Conservation (phyloP, 805 yeast genomes). For the Torulaspora maleeae region DNA sequence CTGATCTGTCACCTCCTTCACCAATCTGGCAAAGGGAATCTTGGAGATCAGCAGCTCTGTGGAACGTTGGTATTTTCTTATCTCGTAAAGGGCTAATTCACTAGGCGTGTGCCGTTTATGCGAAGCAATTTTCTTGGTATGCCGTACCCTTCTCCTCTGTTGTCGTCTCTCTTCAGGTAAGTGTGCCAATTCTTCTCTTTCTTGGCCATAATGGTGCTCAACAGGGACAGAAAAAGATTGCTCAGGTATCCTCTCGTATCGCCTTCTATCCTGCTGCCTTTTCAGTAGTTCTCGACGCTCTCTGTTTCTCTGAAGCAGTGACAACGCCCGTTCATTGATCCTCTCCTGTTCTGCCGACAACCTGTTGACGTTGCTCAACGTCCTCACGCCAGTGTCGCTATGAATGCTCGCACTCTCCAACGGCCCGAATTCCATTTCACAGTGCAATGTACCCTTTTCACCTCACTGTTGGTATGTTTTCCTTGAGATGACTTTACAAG, state of each 20-base stretch:
- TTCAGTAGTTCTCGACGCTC: slow-evolving; percentile 26
- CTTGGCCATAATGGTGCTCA: slow-evolving; percentile 1
- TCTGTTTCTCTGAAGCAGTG: slow-evolving; percentile 30
- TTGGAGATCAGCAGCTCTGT: slow-evolving; percentile 65
- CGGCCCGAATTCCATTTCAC: slow-evolving; percentile 6
- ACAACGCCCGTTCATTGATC: slow-evolving; percentile 31
- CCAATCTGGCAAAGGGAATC: slow-evolving; percentile 72
- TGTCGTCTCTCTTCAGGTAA: slow-evolving; percentile 10
- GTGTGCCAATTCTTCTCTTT: background rate
- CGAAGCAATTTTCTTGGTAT: slow-evolving; percentile 34
- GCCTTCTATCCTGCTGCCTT: slow-evolving; percentile 13
- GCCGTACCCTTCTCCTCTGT: slow-evolving; percentile 31
- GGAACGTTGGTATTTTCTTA: slow-evolving; percentile 59
- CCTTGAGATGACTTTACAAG: background rate
- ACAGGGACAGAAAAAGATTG: background rate
- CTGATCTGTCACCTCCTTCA: slow-evolving; percentile 64
- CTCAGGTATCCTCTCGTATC: slow-evolving; percentile 16
- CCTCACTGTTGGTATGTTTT: background rate
- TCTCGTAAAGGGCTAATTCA: slow-evolving; percentile 61
- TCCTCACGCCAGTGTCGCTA: slow-evolving; percentile 17
- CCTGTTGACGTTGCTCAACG: slow-evolving; percentile 20
- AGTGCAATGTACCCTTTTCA: background rate
- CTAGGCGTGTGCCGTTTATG: slow-evolving; percentile 52
- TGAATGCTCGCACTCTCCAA: slow-evolving; percentile 15
- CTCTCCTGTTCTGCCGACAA: slow-evolving; percentile 21